Evolutionary conservation across 768 basidiomycete species (phyloP).

Genomic region (Termitomyces titanicus): DNA sequence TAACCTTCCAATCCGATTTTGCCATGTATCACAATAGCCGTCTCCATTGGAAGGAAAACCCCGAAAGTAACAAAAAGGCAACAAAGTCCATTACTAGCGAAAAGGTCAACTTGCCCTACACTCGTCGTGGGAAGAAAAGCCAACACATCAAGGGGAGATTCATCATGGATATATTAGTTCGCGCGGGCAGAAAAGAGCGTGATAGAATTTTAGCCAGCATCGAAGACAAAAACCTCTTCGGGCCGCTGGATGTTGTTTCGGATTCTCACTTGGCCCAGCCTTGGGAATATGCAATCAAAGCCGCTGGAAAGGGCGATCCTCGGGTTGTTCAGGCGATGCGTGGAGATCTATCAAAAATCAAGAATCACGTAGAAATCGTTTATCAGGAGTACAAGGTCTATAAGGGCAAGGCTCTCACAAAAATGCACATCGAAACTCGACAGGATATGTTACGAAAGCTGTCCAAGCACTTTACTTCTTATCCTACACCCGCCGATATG

Average conservation of each 20-base stretch:
- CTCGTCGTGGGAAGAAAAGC: conserved; percentile 12
- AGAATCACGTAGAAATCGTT: conserved; percentile 35
- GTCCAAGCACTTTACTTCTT: conserved; percentile 36
- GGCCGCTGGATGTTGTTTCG: neutral
- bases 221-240: conserved; percentile 17
- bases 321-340: conserved; percentile 17
- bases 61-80: conserved; percentile 2
- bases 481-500: conserved; percentile 24
- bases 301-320: conserved; percentile 16
- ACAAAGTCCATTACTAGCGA: neutral
- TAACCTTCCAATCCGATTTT: conserved; percentile 22
- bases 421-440: conserved; percentile 36
- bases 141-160: conserved; percentile 15
- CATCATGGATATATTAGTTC: conserved; percentile 27
- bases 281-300: conserved; percentile 29
- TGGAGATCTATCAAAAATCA: conserved; percentile 33
- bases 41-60: conserved; percentile 21
- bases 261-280: conserved; percentile 30
- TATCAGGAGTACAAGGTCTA: conserved; percentile 18
- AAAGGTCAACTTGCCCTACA: conserved; percentile 7
- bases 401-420: conserved; percentile 30
- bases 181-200: conserved; percentile 11
- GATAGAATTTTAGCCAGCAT: conserved; percentile 12
- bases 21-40: conserved; percentile 1
- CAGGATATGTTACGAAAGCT: conserved; percentile 44